Evolutionary conservation across 352 stramenopile genomes (phyloP).

Genomic region (Pythium phragmiticola): DNA sequence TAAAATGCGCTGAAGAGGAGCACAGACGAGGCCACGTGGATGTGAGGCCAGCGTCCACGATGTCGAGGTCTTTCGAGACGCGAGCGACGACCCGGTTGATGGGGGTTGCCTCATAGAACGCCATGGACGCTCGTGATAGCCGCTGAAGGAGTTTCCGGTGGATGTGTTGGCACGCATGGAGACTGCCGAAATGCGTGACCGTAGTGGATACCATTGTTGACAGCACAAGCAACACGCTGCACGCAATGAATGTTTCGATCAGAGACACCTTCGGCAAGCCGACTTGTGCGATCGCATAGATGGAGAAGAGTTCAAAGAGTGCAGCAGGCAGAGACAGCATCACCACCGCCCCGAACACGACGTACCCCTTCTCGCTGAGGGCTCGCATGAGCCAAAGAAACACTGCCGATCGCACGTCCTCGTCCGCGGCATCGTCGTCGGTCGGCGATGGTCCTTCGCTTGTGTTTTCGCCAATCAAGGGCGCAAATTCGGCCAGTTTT

Average conservation of each 20-base stretch:
- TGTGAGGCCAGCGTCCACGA: slow-evolving; percentile 58
- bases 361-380: slow-evolving; percentile 74
- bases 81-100: slow-evolving; percentile 67
- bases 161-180: slow-evolving; percentile 52
- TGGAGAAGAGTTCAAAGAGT: slow-evolving; percentile 2
- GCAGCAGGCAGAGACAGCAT: background rate
- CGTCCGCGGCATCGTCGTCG: slow-evolving; percentile 28
- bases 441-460: background rate
- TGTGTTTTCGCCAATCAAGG: background rate
- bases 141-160: slow-evolving; percentile 53
- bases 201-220: background rate
- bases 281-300: background rate
- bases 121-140: slow-evolving; percentile 58
- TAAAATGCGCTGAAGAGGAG: slow-evolving; percentile 28
- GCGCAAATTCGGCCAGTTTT: slow-evolving; percentile 6
- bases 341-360: slow-evolving; percentile 40
- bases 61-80: slow-evolving; percentile 67
- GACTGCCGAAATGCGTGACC: slow-evolving; percentile 43
- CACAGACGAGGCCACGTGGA: slow-evolving; percentile 33
- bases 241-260: slow-evolving; percentile 69
- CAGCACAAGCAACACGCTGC: slow-evolving; percentile 46
- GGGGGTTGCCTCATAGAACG: slow-evolving; percentile 83
- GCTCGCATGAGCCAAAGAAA: slow-evolving; percentile 84
- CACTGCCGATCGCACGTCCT: slow-evolving; percentile 55
- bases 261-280: slow-evolving; percentile 28